Percentiles rank a stretch among this genome's conserved stretches.
Evolutionary conservation across 2,329 filamentous ascomycete genomes (phyloP).

Genomic region (Pleurostoma richardsiae): DNA sequence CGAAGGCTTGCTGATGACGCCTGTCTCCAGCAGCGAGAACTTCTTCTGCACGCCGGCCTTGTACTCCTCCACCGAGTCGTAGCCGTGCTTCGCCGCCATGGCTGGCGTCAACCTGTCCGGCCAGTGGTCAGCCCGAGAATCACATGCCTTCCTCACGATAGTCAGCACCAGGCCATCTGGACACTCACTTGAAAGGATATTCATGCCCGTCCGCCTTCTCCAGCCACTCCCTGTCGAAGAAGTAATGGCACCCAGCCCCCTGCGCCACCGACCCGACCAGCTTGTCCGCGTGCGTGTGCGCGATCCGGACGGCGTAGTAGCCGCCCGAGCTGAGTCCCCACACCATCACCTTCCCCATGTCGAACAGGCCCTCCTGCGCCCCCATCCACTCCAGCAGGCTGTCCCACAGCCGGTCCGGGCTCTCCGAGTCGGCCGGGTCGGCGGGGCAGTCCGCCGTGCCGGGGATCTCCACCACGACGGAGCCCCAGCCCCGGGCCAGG

Average conservation of each 20-base stretch:
- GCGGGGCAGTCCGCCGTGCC: slow-evolving; percentile 65
- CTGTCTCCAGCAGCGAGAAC: slow-evolving; percentile 57
- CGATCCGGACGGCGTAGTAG: slow-evolving; percentile 64
- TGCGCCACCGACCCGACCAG: slow-evolving; percentile 56
- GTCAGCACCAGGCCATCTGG: background rate
- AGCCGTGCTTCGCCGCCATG: slow-evolving; percentile 60
- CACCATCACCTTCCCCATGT: slow-evolving; percentile 50
- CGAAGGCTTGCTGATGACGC: slow-evolving; percentile 50
- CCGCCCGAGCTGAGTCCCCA: slow-evolving; percentile 65
- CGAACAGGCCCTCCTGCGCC: slow-evolving; percentile 39
- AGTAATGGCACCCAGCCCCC: slow-evolving; percentile 58
- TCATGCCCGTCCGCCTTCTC: slow-evolving; percentile 59
- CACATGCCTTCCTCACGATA: background rate
- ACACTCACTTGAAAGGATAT: slow-evolving; percentile 52
- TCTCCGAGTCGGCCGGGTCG: slow-evolving; percentile 52
- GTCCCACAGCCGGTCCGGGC: slow-evolving; percentile 57
- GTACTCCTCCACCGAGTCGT: slow-evolving; percentile 49
- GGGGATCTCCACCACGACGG: slow-evolving; percentile 59
- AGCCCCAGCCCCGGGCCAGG: slow-evolving; percentile 56
- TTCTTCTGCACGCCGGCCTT: slow-evolving; percentile 48
- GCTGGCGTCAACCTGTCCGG: slow-evolving; percentile 40
- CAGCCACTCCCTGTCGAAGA: slow-evolving; percentile 56
- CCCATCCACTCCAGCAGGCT: slow-evolving; percentile 57
- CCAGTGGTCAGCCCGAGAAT: background rate
- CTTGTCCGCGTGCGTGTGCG: slow-evolving; percentile 56